These are phyloP conservation scores for Mycena metata DNA, from an alignment of 768 basidiomycete species.

Conservation along the genomic window DNA sequence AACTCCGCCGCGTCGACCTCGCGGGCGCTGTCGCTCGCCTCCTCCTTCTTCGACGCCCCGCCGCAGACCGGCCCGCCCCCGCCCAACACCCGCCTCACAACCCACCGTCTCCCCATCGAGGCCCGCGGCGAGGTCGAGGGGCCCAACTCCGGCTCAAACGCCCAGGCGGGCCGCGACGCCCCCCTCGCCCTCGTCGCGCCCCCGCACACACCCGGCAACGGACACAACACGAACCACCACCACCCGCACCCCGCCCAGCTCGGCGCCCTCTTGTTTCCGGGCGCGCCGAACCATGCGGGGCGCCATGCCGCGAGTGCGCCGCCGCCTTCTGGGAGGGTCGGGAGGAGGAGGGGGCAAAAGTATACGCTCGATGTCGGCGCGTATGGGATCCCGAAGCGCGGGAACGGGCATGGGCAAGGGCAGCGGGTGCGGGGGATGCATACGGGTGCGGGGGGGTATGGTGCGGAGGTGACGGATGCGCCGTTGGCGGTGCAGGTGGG, in stretches of 20 bases:
- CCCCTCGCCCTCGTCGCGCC: slow-evolving; percentile 61
- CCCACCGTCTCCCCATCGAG: slow-evolving; percentile 61
- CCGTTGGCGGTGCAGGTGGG: slow-evolving; percentile 83
- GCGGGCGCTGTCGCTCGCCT: slow-evolving; percentile 50
- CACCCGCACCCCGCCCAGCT: slow-evolving; percentile 29
- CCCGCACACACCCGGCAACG: slow-evolving; percentile 43
- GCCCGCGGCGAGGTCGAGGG: slow-evolving; percentile 60
- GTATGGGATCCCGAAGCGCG: slow-evolving; percentile 85
- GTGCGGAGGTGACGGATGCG: slow-evolving; percentile 40
- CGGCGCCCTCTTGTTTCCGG: slow-evolving; percentile 53
- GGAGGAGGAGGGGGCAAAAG: slow-evolving; percentile 47
- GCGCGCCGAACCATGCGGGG: slow-evolving; percentile 40
- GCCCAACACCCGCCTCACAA: slow-evolving; percentile 53
- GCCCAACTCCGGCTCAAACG: slow-evolving; percentile 47
- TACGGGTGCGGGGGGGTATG: slow-evolving; percentile 32
- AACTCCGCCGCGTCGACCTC: slow-evolving; percentile 52
- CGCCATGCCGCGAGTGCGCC: slow-evolving; percentile 47
- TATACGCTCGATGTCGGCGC: slow-evolving; percentile 81
- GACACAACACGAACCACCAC: neutral
- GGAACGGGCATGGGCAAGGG: too few relatives aligned
- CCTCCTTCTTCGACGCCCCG: slow-evolving; percentile 39
- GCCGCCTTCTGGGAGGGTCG: slow-evolving; percentile 44
- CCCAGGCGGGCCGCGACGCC: slow-evolving; percentile 51
- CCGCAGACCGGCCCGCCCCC: slow-evolving; percentile 13
- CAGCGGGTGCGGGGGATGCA: slow-evolving; percentile 36